phyloP scores from a whole-genome alignment of 805 yeast species.

The Kodamaea kaohsiungensis region DNA sequence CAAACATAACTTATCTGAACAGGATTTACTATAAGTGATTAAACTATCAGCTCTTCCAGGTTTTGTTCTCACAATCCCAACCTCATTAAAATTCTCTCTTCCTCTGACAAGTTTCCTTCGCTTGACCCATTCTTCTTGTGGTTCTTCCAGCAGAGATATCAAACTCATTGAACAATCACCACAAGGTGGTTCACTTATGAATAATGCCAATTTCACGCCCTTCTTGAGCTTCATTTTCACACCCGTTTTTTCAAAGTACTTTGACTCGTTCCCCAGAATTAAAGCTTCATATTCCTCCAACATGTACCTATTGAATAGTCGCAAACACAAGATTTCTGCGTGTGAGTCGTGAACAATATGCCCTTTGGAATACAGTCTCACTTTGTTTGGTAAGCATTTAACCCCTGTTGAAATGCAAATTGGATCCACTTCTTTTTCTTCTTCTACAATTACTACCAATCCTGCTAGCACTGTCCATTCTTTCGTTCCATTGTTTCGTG shows the following conservation, averaged over 20 bases:
- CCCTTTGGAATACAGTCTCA: conserved; percentile 52
- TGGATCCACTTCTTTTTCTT: conserved; percentile 27
- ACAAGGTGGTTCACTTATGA: conserved; percentile 80
- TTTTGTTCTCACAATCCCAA: conserved; percentile 81
- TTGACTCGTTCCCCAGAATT: neutral
- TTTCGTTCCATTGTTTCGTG: conserved; percentile 59
- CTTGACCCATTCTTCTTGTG: conserved; percentile 7
- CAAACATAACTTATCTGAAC: conserved; percentile 79
- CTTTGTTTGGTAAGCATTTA: conserved; percentile 65
- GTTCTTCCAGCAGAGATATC: conserved; percentile 12
- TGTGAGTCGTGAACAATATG: conserved; percentile 80
- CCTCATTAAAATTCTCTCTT: conserved; percentile 51
- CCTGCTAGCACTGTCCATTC: conserved; percentile 91
- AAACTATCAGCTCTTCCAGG: conserved; percentile 88
- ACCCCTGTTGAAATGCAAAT: conserved; percentile 77
- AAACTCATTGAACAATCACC: conserved; percentile 80
- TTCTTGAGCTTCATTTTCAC: conserved; percentile 31
- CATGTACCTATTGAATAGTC: conserved; percentile 67
- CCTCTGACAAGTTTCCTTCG: conserved; percentile 49
- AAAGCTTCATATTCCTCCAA: conserved; percentile 44
- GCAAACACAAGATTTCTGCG: conserved; percentile 77
- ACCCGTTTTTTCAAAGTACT: neutral
- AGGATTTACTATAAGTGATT: conserved; percentile 74
- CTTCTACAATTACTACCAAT: conserved; percentile 46
- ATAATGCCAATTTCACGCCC: conserved; percentile 53